These are phyloP conservation scores for Teratosphaeria zuluensis DNA, from an alignment of 2,329 filamentous ascomycete species.

Conservation along the genomic window DNA sequence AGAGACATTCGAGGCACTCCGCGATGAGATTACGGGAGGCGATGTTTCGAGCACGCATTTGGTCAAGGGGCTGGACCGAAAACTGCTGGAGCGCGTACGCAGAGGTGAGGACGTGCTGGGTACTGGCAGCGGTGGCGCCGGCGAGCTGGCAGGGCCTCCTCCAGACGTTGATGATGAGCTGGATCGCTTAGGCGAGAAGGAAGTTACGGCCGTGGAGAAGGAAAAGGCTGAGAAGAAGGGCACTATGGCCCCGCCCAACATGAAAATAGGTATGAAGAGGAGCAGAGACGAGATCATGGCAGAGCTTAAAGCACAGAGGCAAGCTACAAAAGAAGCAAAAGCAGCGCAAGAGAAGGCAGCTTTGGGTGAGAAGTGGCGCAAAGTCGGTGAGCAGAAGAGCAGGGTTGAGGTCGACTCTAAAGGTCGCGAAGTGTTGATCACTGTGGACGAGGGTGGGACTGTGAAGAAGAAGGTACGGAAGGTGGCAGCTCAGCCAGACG, in stretches of 20 bases:
- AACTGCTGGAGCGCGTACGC: conserved; percentile 60
- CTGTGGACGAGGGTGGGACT: conserved; percentile 50
- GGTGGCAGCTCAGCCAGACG: conserved; percentile 28
- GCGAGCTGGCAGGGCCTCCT: conserved; percentile 19
- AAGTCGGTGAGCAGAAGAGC: conserved; percentile 39
- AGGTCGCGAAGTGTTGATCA: conserved; percentile 49
- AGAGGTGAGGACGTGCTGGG: conserved; percentile 52
- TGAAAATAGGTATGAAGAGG: conserved; percentile 40
- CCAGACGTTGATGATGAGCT: conserved; percentile 36
- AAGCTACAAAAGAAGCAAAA: conserved; percentile 34
- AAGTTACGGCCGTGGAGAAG: conserved; percentile 58
- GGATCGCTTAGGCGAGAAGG: conserved; percentile 51
- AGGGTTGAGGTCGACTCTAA: conserved; percentile 47
- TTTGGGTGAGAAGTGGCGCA: conserved; percentile 27
- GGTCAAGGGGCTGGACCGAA: conserved; percentile 85
- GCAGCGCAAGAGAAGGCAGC: conserved; percentile 27
- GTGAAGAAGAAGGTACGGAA: conserved; percentile 53
- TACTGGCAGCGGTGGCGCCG: conserved; percentile 30
- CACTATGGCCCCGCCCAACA: conserved; percentile 32
- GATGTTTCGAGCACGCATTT: conserved; percentile 73
- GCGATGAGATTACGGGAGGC: conserved; percentile 70
- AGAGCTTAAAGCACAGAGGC: conserved; percentile 47
- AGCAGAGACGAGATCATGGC: conserved; percentile 50
- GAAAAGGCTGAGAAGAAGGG: conserved; percentile 46
- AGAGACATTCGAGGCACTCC: conserved; percentile 64